phyloP scores from a whole-genome alignment of 495 filamentous ascomycete genomes.

The Penicillium fimorum region DNA sequence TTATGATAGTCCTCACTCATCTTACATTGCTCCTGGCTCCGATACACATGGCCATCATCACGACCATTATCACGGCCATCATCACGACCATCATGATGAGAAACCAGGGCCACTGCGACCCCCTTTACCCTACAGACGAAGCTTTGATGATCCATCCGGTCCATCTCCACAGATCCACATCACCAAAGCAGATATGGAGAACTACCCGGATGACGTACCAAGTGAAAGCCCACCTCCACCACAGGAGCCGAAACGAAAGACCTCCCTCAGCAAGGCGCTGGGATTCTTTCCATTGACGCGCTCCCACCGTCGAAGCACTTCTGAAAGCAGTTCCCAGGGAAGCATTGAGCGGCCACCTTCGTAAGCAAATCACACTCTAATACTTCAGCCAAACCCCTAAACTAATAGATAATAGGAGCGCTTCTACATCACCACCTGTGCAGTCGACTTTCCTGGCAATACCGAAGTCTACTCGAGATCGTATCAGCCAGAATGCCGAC shows the following conservation, averaged over 20 bases:
- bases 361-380: slow-evolving; percentile 8
- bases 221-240: slow-evolving; percentile 26
- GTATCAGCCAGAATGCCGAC: slow-evolving; percentile 23
- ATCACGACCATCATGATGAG: slow-evolving; percentile 6
- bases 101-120: slow-evolving; percentile 21
- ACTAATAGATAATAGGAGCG: slow-evolving; percentile 10
- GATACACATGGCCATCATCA: slow-evolving; percentile 9
- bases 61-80: slow-evolving; percentile 1
- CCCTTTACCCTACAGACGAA: slow-evolving; percentile 25
- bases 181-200: slow-evolving; percentile 27
- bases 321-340: slow-evolving; percentile 20
- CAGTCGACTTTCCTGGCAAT: slow-evolving; percentile 28
- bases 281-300: slow-evolving; percentile 12
- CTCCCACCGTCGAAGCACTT: slow-evolving; percentile 18
- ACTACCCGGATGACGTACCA: slow-evolving; percentile 23
- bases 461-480: slow-evolving; percentile 28
- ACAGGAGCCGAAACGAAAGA: slow-evolving; percentile 4
- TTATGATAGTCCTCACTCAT: slow-evolving; percentile 34
- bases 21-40: slow-evolving; percentile 13
- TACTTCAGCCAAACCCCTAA: background rate
- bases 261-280: slow-evolving; percentile 13
- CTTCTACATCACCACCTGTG: slow-evolving; percentile 22
- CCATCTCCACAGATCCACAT: slow-evolving; percentile 36
- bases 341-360: slow-evolving; percentile 23
- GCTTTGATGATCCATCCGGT: slow-evolving; percentile 20